Evolutionary conservation across 441 rosid genomes (phyloP).

Genomic region (Melastoma candidum): DNA sequence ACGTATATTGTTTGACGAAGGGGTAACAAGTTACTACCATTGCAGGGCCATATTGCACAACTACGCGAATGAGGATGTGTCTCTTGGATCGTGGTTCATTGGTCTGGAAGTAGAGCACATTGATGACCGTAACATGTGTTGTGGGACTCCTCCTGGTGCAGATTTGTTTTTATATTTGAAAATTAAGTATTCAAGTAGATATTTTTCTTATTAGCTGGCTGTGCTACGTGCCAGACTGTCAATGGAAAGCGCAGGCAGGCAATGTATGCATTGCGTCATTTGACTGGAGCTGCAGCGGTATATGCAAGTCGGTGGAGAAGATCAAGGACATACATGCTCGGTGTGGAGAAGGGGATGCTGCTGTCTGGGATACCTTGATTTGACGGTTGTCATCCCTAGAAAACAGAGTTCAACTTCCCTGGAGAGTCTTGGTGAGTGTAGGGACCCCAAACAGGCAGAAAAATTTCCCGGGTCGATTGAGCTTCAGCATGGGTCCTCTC

Average conservation of each 20-base stretch:
- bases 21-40: conserved; percentile 1
- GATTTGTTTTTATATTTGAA: not conserved
- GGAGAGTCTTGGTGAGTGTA: too few species aligned
- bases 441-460: too few species aligned
- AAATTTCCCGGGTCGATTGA: too few species aligned
- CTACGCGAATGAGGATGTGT: conserved; percentile 88
- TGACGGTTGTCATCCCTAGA: conserved; percentile 10
- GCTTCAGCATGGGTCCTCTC: too few species aligned
- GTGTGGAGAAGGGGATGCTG: conserved; percentile 86
- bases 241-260: conserved; percentile 97
- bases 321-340: conserved; percentile 63
- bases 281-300: conserved; percentile 97
- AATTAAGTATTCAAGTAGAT: too few species aligned
- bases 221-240: conserved; percentile 45
- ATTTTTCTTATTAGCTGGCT: too few species aligned
- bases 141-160: conserved; percentile 92
- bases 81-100: conserved; percentile 88
- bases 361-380: conserved; percentile 68
- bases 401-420: too few species aligned
- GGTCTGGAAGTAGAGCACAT: conserved; percentile 95
- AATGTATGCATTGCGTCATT: conserved; percentile 83
- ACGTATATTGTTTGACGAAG: too few species aligned
- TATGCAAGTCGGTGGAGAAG: conserved; percentile 90
- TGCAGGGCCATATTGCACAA: conserved; percentile 80
- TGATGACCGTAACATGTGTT: conserved; percentile 77